phyloP scores from a whole-genome alignment of 441 rosid genomes.

The Biscutella laevigata region DNA sequence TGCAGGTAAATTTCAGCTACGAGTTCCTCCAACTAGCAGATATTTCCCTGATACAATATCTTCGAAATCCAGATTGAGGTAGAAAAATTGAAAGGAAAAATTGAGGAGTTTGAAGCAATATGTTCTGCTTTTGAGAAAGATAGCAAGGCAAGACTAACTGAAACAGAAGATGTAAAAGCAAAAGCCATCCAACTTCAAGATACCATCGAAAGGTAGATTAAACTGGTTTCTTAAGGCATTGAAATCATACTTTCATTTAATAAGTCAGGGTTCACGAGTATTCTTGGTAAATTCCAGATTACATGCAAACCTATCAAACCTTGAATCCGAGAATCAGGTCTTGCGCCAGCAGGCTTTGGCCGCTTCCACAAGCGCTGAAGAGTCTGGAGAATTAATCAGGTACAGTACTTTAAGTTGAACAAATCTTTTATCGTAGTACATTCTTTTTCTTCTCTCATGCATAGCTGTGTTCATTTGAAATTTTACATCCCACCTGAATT shows the following conservation, averaged over 20 bases:
- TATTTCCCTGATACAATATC: conserved; percentile 5
- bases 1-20: conserved; percentile 36
- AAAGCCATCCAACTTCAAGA: conserved; percentile 43
- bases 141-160: conserved; percentile 33
- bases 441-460: neutral
- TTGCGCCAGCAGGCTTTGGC: conserved; percentile 63
- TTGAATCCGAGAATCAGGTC: conserved; percentile 67
- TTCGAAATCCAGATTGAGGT: conserved; percentile 34
- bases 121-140: conserved; percentile 35
- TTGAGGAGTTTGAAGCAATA: conserved; percentile 38
- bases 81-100: conserved; percentile 27
- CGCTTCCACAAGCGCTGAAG: conserved; percentile 33
- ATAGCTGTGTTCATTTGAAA: conserved; percentile 5
- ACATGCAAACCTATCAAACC: conserved; percentile 42
- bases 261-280: conserved; percentile 10
- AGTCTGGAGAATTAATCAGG: conserved; percentile 38
- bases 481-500: neutral
- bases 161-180: conserved; percentile 43
- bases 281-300: conserved; percentile 34
- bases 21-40: neutral
- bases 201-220: conserved; percentile 32
- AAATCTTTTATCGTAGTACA: conserved; percentile 1
- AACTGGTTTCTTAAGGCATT: neutral
- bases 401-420: conserved; percentile 12
- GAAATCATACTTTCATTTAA: conserved; percentile 5